Evolutionary conservation across 2,329 filamentous ascomycete species (phyloP), one percentile per base, ranked within the genome.

Genomic region (Setomelanomma holmii): DNA sequence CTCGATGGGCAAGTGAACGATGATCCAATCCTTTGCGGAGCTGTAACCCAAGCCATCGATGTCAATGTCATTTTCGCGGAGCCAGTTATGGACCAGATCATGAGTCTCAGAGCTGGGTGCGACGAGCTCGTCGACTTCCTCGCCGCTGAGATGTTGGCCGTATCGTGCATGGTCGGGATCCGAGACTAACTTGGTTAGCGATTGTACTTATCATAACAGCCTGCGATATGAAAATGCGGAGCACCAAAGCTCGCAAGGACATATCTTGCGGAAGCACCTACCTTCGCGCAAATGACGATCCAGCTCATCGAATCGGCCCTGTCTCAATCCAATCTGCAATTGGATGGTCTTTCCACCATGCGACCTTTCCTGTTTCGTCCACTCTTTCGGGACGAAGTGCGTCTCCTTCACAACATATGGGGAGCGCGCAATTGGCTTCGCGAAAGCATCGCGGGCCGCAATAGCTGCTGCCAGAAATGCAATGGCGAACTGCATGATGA

Each of bases 281-380:
- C 79, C 77, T 69, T 84, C 78, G 49, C 78, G 76, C 5, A 86
- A 73, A 59, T 85, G 82, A 53, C 78, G 76, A 66, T 86, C 82
- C 17, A 86, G 73, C 57, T 82, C 79, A 16, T 78, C 76, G 50
- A 85, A 84, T 38, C 81, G 80, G 51, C 78, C 76, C 66, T 86
- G 84, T 75, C 82, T 85, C 53, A 87, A 67, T 23, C 81, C 84
- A 63, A 86, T 86, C 43, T 84, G 80, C 40, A 87, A 71, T 30
- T 83, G 73, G 53, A 86, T 78, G 27, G 77, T 71, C 54, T 82
- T 78, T 16, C 76, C 69, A 39, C 78, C 75, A 34, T 81, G 76
- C 2, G 83, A 80, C 24, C 76, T 71, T 34, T 76, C 77, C 40
- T 80, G 64, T 52, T 75, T 75, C 7, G 69, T 76, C 84, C 84